These are phyloP conservation scores for Przewalskia tangutica DNA, from an alignment of 257 asterid species.

Conservation along the genomic window DNA sequence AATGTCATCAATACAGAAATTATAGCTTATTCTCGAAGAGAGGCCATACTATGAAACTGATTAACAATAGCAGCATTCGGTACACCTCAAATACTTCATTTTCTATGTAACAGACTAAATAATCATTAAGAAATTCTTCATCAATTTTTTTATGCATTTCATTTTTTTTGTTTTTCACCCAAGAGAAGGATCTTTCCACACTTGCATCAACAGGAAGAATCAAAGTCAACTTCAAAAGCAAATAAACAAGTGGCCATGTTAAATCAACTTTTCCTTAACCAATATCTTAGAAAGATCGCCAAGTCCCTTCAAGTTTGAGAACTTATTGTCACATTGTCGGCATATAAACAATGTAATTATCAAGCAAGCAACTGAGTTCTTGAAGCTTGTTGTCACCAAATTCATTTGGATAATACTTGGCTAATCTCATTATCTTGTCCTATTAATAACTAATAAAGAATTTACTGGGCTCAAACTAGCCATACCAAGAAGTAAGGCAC, in stretches of 20 bases:
- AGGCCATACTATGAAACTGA: not conserved
- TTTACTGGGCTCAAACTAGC: not conserved
- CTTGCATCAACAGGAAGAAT: not conserved
- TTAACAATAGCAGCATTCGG: not conserved
- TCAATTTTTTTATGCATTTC: not conserved
- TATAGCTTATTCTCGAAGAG: not conserved
- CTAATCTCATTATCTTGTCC: not conserved
- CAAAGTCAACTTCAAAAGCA: not conserved
- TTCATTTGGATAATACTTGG: not conserved
- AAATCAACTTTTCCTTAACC: not conserved
- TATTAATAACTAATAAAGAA: not conserved
- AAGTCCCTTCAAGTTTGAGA: not conserved
- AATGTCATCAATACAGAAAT: not conserved
- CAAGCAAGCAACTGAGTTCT: not conserved
- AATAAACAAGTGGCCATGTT: not conserved
- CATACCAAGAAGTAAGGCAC: not conserved
- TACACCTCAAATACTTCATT: not conserved
- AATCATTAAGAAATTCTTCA: not conserved
- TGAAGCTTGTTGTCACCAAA: not conserved
- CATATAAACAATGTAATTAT: slow-evolving; percentile 2
- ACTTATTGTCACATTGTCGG: not conserved
- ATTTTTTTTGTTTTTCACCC: not conserved
- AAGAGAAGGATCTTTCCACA: not conserved
- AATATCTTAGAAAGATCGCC: not conserved
- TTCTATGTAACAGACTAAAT: not conserved